Evolutionary conservation across 768 basidiomycete species (phyloP), one percentile per base, ranked within the genome.

Genomic region (Hypsizygus marmoreus): DNA sequence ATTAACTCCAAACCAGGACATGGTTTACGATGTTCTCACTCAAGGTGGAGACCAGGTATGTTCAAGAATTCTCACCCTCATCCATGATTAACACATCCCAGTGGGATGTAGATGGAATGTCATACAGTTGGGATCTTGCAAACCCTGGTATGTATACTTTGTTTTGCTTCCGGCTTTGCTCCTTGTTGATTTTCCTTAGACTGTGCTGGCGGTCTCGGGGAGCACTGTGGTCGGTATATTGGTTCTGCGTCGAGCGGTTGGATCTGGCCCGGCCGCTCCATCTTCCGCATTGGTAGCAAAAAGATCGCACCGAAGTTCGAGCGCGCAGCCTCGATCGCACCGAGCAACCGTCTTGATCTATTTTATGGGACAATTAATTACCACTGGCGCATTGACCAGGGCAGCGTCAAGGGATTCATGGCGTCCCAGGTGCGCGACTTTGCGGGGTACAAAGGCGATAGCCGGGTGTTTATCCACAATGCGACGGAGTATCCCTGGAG

Each of bases 61-160:
- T 41, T 35, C 35, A 2, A n/a, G 1, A 16, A 5, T 22, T 22
- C 8, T 16, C 6, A 23, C 31, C n/a, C 19, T 22, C 31, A 20
- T 22, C 14, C n/a, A 4, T 10, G 8, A 19, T 14, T n/a, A 35
- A 13, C 7, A 23, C 10, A 6, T 10, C 17, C 3, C 23, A 49
- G 47, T 49, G 47, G 47, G 47, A 49, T 31, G 20, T 43, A 7
- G 47, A 43, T 24, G 42, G 33, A 8, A 49, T 49, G 47, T 12
- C 20, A 6, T 49, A 31, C 31, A 25, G 13, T 43, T 49, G 47
- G 47, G 23, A 41, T 19, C 16, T n/a, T n/a, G n/a, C n/a, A n/a
- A n/a, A n/a, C n/a, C n/a, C n/a, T n/a, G n/a, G n/a, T n/a, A n/a
- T n/a, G n/a, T n/a, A n/a, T n/a, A n/a, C n/a, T n/a, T n/a, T n/a